Conservation (phyloP, 257 asterid species). For the Agastache rugosa region DNA sequence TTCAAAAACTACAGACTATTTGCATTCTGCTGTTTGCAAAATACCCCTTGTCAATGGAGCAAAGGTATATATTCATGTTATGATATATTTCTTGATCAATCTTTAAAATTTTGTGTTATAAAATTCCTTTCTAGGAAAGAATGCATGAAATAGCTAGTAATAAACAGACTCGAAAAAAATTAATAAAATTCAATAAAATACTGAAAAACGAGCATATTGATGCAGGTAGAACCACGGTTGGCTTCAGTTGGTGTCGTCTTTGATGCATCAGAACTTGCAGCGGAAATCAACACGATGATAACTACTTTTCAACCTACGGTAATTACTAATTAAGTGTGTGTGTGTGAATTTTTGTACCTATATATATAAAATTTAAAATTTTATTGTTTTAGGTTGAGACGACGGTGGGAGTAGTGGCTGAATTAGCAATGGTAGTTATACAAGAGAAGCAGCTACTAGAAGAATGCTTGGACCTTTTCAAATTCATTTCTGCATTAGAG, state of each 20-base stretch:
- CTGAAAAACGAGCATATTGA: background rate
- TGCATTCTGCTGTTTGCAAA: slow-evolving; percentile 67
- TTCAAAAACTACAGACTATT: slow-evolving; percentile 55
- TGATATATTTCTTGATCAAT: no score
- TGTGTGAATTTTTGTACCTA: background rate
- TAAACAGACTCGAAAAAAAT: background rate
- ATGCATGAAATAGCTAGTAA: no score
- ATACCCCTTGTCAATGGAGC: slow-evolving; percentile 86
- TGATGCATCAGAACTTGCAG: slow-evolving; percentile 66
- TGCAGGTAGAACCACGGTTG: slow-evolving; percentile 63
- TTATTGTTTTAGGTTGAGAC: slow-evolving; percentile 46
- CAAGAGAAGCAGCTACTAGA: slow-evolving; percentile 77
- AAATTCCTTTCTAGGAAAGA: no score
- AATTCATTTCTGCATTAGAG: slow-evolving; percentile 58
- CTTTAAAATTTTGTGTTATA: no score
- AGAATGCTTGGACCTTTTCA: slow-evolving; percentile 81
- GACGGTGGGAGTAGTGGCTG: slow-evolving; percentile 45
- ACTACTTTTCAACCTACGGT: slow-evolving; percentile 56
- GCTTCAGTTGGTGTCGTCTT: slow-evolving; percentile 44
- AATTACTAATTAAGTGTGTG: background rate
- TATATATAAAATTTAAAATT: background rate
- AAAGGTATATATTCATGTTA: no score
- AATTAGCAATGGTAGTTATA: slow-evolving; percentile 63
- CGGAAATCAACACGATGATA: slow-evolving; percentile 48
- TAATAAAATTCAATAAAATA: background rate